Percentiles rank a stretch among this genome's conserved stretches.
Conservation (phyloP, 352 stramenopile species). For the Globisporangium uncinulatum region DNA sequence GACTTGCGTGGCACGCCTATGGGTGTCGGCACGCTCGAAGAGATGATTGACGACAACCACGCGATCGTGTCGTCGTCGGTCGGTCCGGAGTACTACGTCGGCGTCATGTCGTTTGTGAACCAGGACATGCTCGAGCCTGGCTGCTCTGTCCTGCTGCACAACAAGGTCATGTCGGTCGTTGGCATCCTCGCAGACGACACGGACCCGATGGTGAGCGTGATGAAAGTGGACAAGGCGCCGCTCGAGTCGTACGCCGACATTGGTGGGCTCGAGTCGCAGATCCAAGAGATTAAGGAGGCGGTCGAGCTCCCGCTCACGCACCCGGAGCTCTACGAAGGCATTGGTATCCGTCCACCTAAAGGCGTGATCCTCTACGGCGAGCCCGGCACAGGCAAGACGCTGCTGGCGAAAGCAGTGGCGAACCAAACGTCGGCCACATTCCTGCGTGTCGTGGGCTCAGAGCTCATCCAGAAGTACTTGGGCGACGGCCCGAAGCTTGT, state of each 20-base stretch:
- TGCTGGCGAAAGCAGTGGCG: slow-evolving; percentile 98
- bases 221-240: slow-evolving; percentile 99
- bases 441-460: slow-evolving; percentile 97
- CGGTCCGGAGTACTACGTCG: slow-evolving; percentile 99
- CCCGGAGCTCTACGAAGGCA: slow-evolving; percentile 99
- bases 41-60: slow-evolving; percentile 99
- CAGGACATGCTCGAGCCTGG: slow-evolving; percentile 99
- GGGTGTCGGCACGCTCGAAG: slow-evolving; percentile 97
- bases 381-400: slow-evolving; percentile 99
- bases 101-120: slow-evolving; percentile 99
- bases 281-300: slow-evolving; percentile 93
- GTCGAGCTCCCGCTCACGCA: slow-evolving; percentile 98
- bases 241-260: slow-evolving; percentile 99
- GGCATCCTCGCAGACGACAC: slow-evolving; percentile 98
- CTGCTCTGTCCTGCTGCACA: slow-evolving; percentile 98
- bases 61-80: slow-evolving; percentile 98
- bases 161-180: slow-evolving; percentile 99
- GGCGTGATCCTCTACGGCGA: slow-evolving; percentile 99
- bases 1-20: slow-evolving; percentile 98
- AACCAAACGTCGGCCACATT: slow-evolving; percentile 99
- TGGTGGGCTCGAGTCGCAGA: slow-evolving; percentile 98
- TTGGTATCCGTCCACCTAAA: slow-evolving; percentile 98
- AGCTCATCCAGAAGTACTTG: slow-evolving; percentile 99
- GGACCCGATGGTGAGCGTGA: slow-evolving; percentile 99
- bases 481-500: slow-evolving; percentile 99